Base-by-base conservation (phyloP, 2,329 filamentous ascomycete species). In the Penicillium sp. region DNA sequence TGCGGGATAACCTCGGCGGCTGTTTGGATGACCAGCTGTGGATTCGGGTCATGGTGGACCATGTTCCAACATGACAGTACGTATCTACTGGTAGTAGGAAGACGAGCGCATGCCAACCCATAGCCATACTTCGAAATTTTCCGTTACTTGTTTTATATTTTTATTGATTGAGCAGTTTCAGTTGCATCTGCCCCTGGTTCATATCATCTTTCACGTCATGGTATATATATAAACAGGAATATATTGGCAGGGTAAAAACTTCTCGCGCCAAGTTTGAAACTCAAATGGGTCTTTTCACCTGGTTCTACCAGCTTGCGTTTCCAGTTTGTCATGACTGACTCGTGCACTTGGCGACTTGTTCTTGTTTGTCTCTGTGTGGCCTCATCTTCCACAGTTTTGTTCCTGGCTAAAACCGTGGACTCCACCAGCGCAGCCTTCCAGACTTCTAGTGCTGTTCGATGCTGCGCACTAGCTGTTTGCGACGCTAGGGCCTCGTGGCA, bases 371-470 rank as follows among this genome's bases (percentile, higher is more conserved):
- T 5, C 35, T 15, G 35, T 41, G 35, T 41, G 17, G 38, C 29
- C 41, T 23, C 23, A 47, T 38, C 53, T n/a, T 19, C 17, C 41
- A 46, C 35, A 41, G 53, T 23, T n/a, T 8, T 31, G 44, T 47
- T 46, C 44, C 53, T 56, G 53, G 53, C 53, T 56, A 30, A 48
- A 56, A 35, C 26, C 19, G n/a, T 23, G 44, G 23, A 26, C 53
- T 56, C 53, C 53, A 56, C 53, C 29, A 35, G 15, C 26, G 21
- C 23, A 41, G 11, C 7, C 48, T 29, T 30, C 48, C 30, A 29
- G 15, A 31, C 11, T 58, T 58, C 56, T 58, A 58, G 56, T 46
- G 17, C 35, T 38, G 31, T 58, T 58, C 56, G 30, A 52, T 38
- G 56, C 56, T 26, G 49, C 48, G 35, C 56, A 23, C 56, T 58